Evolutionary conservation across 306 rosid species (phyloP).

Genomic region (Sicyos baderoa): DNA sequence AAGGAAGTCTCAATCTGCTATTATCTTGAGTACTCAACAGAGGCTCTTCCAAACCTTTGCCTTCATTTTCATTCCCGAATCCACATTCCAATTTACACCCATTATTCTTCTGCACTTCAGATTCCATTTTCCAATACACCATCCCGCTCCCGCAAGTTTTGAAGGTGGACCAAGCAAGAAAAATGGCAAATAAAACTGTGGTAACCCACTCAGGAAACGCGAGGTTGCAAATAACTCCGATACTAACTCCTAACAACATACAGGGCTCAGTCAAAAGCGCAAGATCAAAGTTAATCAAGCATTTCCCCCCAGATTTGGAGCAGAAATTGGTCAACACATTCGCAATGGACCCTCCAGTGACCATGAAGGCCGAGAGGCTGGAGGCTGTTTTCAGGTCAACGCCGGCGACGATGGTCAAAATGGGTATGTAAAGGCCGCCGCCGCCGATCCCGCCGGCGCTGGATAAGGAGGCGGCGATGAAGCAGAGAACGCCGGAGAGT

Average conservation of each 20-base stretch:
- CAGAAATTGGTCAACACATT: constrained; percentile 51
- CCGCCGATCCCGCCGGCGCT: constrained; percentile 88
- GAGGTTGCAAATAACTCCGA: constrained; percentile 77
- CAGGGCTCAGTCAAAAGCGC: constrained; percentile 69
- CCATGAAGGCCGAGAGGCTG: constrained; percentile 76
- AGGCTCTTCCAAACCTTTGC: constrained; percentile 29
- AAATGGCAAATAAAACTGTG: constrained; percentile 55
- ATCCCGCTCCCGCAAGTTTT: constrained; percentile 62
- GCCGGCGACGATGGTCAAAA: constrained; percentile 51
- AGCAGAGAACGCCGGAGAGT: constrained; percentile 43
- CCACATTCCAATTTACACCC: constrained; percentile 34
- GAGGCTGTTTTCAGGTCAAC: constrained; percentile 82
- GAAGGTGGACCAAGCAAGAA: constrained; percentile 77
- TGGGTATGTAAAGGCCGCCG: constrained; percentile 74
- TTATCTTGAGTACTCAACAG: constrained; percentile 31
- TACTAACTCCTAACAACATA: constrained; percentile 73
- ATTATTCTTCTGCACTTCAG: constrained; percentile 36
- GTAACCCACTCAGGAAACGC: constrained; percentile 79
- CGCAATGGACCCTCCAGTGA: constrained; percentile 70
- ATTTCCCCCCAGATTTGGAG: constrained; percentile 37
- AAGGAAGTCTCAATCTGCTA: constrained; percentile 37
- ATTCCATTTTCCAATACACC: constrained; percentile 48
- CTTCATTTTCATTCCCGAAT: constrained; percentile 20
- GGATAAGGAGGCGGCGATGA: constrained; percentile 65
- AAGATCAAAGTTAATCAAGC: constrained; percentile 59